Base-by-base conservation (phyloP, 805 yeast genomes). In the Saccharomycopsis javanensis region DNA sequence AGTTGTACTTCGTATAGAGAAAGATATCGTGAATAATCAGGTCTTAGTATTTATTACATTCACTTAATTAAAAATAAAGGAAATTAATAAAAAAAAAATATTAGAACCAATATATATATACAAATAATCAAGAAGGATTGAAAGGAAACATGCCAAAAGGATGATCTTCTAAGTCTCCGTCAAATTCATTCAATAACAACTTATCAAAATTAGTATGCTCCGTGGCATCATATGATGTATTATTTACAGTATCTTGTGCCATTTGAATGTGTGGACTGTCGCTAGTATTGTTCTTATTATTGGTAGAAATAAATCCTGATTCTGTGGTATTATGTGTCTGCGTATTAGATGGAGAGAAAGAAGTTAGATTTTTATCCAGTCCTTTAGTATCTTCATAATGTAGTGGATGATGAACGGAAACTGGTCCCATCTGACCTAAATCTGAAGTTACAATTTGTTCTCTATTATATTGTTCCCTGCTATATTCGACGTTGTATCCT, bases 401-500 rank as follows among this genome's bases (percentile, higher is more conserved):
- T 50, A 77, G 66, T 0, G 82, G 83, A 62, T 79, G 83, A 60
- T 79, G 83, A 56, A 75, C 79, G 0, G 82, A 77, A 1, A 77
- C 82, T 0, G 83, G 82, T 10, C 30, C 55, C 30, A 53, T 56
- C 30, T 54, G 53, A 3, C 15, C 8, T 16, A 28, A 35, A 20
- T 28, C 31, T 18, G 31, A 13, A 5, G 35, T 23, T 13, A 18
- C 2, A n/a, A 25, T 15, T 18, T 33, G 50, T 28, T 30, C 16
- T 46, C 27, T 27, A 25, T 15, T 33, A 37, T n/a, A 33, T 28
- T 30, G 25, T n/a, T 38, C 23, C 50, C 38, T 28, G 7, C 3
- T 23, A 6, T 13, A 35, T 28, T 45, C 35, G 11, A 16, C 33
- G 33, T 30, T 16, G 18, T 31, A 31, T 11, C 16, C 31, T 8